Evolutionary conservation across 2,329 filamentous ascomycete species (phyloP).

Genomic region (Dactylellina sp.): DNA sequence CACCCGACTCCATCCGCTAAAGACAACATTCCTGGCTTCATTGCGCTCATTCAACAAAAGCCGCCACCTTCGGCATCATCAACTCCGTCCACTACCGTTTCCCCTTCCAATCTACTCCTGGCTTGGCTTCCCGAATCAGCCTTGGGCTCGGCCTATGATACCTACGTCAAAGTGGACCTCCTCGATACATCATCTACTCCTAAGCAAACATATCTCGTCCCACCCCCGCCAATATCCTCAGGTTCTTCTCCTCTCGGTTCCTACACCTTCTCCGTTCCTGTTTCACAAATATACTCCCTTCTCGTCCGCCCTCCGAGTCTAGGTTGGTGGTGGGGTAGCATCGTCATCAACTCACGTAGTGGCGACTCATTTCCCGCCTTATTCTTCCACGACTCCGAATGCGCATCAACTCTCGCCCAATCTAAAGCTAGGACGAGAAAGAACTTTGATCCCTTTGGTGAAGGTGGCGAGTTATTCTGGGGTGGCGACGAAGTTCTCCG

Average conservation of each 20-base stretch:
- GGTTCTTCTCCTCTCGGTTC: conserved; percentile 75
- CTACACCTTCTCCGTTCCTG: conserved; percentile 90
- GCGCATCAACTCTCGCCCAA: conserved; percentile 92
- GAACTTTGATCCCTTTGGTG: conserved; percentile 89
- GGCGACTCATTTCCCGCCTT: conserved; percentile 95
- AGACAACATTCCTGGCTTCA: conserved; percentile 94
- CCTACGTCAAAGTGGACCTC: conserved; percentile 95
- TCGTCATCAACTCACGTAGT: conserved; percentile 89
- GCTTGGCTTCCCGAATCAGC: conserved; percentile 93
- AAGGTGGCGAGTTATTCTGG: conserved; percentile 91
- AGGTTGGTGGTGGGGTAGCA: conserved; percentile 97
- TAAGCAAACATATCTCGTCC: conserved; percentile 88
- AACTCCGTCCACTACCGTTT: conserved; percentile 61
- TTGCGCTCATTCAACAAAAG: conserved; percentile 93
- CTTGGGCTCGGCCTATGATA: conserved; percentile 84
- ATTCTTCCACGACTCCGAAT: conserved; percentile 98
- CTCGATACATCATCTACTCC: conserved; percentile 78
- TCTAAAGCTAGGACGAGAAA: conserved; percentile 87
- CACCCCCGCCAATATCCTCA: conserved; percentile 87
- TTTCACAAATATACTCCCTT: conserved; percentile 90
- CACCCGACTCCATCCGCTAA: conserved; percentile 92
- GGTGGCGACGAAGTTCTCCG: conserved; percentile 93
- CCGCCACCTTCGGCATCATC: conserved; percentile 65
- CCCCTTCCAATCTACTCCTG: conserved; percentile 74
- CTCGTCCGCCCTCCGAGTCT: conserved; percentile 90